Evolutionary conservation across 2,329 filamentous ascomycete genomes (phyloP).

Genomic region (Cytospora schulzeri): DNA sequence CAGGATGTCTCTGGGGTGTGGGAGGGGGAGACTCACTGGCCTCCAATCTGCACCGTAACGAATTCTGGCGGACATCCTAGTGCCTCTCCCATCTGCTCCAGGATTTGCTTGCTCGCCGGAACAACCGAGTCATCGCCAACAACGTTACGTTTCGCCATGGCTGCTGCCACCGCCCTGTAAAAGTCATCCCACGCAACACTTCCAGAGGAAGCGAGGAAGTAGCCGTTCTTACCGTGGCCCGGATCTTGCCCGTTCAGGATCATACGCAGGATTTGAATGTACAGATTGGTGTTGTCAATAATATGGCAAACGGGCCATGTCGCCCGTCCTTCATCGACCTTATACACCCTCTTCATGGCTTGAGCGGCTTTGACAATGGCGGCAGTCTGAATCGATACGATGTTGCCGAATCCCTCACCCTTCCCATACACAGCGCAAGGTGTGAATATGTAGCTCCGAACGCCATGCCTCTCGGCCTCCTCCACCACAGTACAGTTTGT

Average conservation of each 20-base stretch:
- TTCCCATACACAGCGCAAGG: slow-evolving; percentile 56
- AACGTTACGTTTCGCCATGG: slow-evolving; percentile 43
- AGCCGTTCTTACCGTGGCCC: slow-evolving; percentile 47
- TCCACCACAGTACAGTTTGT: slow-evolving; percentile 49
- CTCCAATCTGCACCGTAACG: slow-evolving; percentile 46
- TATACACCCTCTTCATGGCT: slow-evolving; percentile 43
- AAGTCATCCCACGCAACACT: slow-evolving; percentile 53
- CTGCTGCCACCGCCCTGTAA: slow-evolving; percentile 47
- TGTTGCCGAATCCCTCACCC: slow-evolving; percentile 53
- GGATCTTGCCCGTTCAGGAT: slow-evolving; percentile 45
- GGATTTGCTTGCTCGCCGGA: slow-evolving; percentile 38
- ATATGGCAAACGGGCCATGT: slow-evolving; percentile 58
- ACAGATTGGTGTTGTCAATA: slow-evolving; percentile 48
- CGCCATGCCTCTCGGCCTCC: slow-evolving; percentile 42
- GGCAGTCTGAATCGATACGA: slow-evolving; percentile 53
- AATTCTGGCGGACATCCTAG: slow-evolving; percentile 39
- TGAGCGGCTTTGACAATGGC: slow-evolving; percentile 50
- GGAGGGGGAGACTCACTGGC: slow-evolving; percentile 39
- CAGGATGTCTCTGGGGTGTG: neutral
- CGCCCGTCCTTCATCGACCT: slow-evolving; percentile 41
- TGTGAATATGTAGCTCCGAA: slow-evolving; percentile 54
- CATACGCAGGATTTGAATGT: slow-evolving; percentile 46
- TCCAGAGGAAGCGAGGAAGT: slow-evolving; percentile 53
- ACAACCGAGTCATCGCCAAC: slow-evolving; percentile 42
- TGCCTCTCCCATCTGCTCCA: slow-evolving; percentile 46